These are phyloP conservation scores for Sporothrix sp. DNA, from an alignment of 2,329 filamentous ascomycete genomes.

Conservation along the genomic window DNA sequence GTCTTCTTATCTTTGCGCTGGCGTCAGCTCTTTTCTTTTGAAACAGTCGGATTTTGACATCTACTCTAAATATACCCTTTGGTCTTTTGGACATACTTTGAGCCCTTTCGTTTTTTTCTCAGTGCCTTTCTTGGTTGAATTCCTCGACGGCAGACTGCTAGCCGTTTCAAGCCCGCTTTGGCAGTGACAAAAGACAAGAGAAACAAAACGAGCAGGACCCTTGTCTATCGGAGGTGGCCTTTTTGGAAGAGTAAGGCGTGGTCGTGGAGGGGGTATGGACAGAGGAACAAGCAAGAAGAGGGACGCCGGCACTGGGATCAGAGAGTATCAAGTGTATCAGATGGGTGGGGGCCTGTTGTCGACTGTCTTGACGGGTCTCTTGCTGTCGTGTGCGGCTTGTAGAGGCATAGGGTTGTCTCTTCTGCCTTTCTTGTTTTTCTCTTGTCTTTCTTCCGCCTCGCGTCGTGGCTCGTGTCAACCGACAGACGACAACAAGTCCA, in stretches of 20 bases:
- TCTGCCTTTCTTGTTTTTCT: neutral
- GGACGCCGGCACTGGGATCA: too few species aligned
- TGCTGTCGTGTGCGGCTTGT: neutral
- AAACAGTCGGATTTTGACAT: too few species aligned
- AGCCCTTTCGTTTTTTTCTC: neutral
- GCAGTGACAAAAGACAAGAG: neutral
- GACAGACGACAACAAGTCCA: too few species aligned
- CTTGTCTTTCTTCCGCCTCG: neutral
- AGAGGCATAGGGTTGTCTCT: too few species aligned
- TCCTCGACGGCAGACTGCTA: too few species aligned
- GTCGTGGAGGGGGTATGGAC: too few species aligned
- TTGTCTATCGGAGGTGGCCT: too few species aligned
- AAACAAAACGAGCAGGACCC: neutral
- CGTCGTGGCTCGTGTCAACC: too few species aligned
- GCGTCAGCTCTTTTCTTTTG: neutral
- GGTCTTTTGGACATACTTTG: neutral
- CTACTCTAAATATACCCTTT: neutral
- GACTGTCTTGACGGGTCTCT: too few species aligned
- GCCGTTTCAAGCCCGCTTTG: neutral
- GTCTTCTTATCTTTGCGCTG: slow-evolving; percentile 1
- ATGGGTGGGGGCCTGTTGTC: neutral
- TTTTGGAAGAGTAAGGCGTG: too few species aligned
- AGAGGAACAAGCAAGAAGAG: too few species aligned
- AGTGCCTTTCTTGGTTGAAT: neutral
- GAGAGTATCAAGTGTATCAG: neutral